A percentile compares a stretch with the other conserved stretches of the same genome.
phyloP scores from a whole-genome alignment of 2,329 filamentous ascomycete genomes.

The Aureobasidium namibiae region DNA sequence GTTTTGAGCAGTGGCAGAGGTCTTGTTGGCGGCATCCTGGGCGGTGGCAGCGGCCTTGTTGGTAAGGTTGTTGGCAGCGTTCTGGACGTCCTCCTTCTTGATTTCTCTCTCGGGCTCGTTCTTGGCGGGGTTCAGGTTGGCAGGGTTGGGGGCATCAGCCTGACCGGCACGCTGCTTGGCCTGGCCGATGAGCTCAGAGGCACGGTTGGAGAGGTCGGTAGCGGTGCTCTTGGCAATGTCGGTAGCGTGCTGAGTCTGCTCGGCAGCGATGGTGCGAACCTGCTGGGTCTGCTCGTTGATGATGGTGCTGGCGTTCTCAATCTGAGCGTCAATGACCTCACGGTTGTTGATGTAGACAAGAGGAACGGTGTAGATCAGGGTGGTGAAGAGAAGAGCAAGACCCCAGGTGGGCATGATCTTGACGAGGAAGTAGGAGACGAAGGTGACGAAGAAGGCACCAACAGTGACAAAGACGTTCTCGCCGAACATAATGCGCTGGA shows the following conservation, averaged over 20 bases:
- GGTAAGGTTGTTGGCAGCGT: conserved; percentile 15
- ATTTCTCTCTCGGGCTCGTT: conserved; percentile 14
- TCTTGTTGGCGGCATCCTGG: background rate
- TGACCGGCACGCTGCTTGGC: conserved; percentile 22
- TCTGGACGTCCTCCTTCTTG: conserved; percentile 17
- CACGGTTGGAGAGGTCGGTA: conserved; percentile 52
- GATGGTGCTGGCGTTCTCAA: conserved; percentile 46
- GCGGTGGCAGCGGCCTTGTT: conserved; percentile 10
- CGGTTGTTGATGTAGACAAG: conserved; percentile 58
- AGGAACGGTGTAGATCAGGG: conserved; percentile 50
- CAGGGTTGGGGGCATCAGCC: conserved; percentile 19
- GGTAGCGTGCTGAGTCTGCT: conserved; percentile 51
- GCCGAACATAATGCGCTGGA: conserved; percentile 57
- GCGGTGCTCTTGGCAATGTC: conserved; percentile 51
- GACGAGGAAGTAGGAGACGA: conserved; percentile 57
- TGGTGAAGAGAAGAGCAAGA: conserved; percentile 48
- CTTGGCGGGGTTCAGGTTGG: conserved; percentile 16
- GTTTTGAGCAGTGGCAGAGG: conserved; percentile 14
- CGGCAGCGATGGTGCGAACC: conserved; percentile 50
- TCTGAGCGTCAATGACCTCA: conserved; percentile 54
- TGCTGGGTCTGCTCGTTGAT: conserved; percentile 52
- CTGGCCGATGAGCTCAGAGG: conserved; percentile 45
- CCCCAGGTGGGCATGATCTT: conserved; percentile 60
- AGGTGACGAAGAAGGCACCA: conserved; percentile 50
- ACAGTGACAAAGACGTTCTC: conserved; percentile 56